phyloP scores from a whole-genome alignment of 2,329 filamentous ascomycete species.

The Xylariaceae sp. region DNA sequence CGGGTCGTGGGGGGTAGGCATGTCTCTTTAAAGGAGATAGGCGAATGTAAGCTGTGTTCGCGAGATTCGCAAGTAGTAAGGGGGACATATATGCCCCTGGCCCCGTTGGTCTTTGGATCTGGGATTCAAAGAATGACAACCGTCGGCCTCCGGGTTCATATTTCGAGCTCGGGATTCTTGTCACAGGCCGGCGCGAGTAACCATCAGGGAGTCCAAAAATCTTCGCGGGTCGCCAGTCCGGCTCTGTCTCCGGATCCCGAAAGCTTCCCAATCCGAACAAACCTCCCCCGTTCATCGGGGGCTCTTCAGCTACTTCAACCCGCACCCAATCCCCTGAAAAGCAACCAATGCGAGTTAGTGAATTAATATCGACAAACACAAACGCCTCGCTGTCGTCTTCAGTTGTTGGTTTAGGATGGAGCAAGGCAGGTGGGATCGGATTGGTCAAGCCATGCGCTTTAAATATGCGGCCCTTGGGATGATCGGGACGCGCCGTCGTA shows the following conservation, averaged over 20 bases:
- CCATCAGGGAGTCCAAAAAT: conserved; percentile 85
- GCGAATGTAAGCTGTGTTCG: conserved; percentile 71
- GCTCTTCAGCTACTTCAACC: conserved; percentile 72
- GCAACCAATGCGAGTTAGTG: conserved; percentile 83
- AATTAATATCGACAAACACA: conserved; percentile 84
- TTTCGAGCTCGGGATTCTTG: conserved; percentile 55
- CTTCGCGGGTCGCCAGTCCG: conserved; percentile 75
- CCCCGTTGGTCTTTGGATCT: conserved; percentile 56
- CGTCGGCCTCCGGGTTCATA: conserved; percentile 46
- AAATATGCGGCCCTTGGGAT: conserved; percentile 73
- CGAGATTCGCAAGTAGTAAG: conserved; percentile 79
- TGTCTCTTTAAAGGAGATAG: conserved; percentile 64
- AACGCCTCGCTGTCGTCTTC: conserved; percentile 85
- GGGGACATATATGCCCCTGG: conserved; percentile 75
- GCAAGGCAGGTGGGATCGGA: conserved; percentile 67
- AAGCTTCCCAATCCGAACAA: conserved; percentile 65
- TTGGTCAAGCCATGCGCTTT: conserved; percentile 73
- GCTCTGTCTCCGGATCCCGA: conserved; percentile 56
- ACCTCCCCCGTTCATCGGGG: conserved; percentile 62
- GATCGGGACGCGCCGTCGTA: conserved; percentile 71
- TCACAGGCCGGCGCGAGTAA: conserved; percentile 58
- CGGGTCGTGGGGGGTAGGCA: conserved; percentile 47
- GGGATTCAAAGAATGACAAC: conserved; percentile 63
- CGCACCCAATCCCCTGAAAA: conserved; percentile 98
- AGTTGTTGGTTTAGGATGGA: conserved; percentile 74